Evolutionary conservation across 1,284 basidiomycete genomes (phyloP), one percentile per base, ranked within the genome.

Genomic region (Phylloboletellus chloephorus): DNA sequence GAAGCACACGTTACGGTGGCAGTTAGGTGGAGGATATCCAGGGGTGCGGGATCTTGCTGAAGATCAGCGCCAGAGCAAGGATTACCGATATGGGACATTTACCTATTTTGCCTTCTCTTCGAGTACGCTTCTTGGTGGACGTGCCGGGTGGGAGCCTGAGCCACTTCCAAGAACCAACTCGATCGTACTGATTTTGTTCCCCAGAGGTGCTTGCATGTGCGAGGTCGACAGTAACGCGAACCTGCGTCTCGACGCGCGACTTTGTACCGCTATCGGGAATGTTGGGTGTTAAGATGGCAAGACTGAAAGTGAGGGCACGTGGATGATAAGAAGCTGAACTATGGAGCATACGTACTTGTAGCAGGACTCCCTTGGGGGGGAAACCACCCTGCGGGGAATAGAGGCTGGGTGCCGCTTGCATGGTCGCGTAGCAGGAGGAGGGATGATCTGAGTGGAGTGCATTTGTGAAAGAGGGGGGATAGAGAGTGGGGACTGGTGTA

Each of bases 191-290:
- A 51, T 64, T 61, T 6, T 76, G 72, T 46, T 84, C 78, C 8
- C 57, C 64, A 4, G 80, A 76, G 5, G 79, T 73, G 52, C 71
- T 79, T 12, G 77, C 69, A 50, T 80, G 76, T 11, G 84, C 82
- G 36, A 91, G 70, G 55, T 88, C 82, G 36, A 92, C 69, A 8
- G 80, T 79, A 26, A 92, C 76, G 56, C 89, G 79, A 38, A 93
- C 81, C 68, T 93, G 92, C 1, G 92, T 96, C 64, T 96, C 93
- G 16, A 96, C 92, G 17, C 92, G 79, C 37, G 88, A 92, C 66
- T 95, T 94, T n/a, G 91, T 86, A 19, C 91, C 92, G 28, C 71
- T 67, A 51, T 82, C 76, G 7, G 91, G 89, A 30, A 96, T 78
- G 53, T 82, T 90, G 28, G 91, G 85, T 25, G 92, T 81, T 58